Conservation (phyloP, 768 basidiomycete species). For the Dacryopinax primogenitus region DNA sequence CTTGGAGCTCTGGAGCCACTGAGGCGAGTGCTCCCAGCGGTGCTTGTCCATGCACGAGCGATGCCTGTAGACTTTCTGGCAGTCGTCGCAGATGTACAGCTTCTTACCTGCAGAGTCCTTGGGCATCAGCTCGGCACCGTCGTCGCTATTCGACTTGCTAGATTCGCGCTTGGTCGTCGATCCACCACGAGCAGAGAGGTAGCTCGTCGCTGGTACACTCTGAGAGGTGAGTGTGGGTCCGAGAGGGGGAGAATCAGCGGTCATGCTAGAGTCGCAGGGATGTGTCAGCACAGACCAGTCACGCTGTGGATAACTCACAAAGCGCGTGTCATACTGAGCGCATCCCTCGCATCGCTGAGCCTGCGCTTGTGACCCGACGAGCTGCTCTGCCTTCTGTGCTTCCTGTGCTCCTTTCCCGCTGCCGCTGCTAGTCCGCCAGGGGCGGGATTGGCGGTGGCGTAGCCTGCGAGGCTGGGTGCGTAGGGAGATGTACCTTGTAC, state of each 20-base stretch:
- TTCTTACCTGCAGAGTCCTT: not conserved
- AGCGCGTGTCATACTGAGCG: constrained; percentile 1
- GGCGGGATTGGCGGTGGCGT: not conserved
- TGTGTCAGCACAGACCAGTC: not conserved
- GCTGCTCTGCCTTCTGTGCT: constrained; percentile 18
- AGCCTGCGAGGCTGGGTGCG: constrained; percentile 24
- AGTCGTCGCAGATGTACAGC: not conserved
- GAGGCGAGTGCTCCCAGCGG: constrained; percentile 93
- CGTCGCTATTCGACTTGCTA: not conserved
- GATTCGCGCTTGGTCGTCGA: constrained; percentile 1
- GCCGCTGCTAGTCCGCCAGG: not conserved
- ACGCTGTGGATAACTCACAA: not conserved
- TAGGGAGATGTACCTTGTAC: constrained; percentile 23
- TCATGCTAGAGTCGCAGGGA: not conserved
- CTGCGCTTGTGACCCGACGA: constrained; percentile 17
- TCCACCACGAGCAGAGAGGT: not conserved
- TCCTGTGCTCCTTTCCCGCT: constrained; percentile 17
- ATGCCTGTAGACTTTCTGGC: constrained; percentile 40
- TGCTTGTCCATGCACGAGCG: constrained; percentile 94
- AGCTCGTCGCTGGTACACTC: not conserved
- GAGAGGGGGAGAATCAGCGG: not conserved
- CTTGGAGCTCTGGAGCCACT: constrained; percentile 88
- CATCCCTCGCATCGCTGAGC: not conserved
- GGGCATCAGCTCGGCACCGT: not conserved
- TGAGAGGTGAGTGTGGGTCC: not conserved